Conservation (phyloP, 2,329 filamentous ascomycete species). For the Diaporthe vaccinii region DNA sequence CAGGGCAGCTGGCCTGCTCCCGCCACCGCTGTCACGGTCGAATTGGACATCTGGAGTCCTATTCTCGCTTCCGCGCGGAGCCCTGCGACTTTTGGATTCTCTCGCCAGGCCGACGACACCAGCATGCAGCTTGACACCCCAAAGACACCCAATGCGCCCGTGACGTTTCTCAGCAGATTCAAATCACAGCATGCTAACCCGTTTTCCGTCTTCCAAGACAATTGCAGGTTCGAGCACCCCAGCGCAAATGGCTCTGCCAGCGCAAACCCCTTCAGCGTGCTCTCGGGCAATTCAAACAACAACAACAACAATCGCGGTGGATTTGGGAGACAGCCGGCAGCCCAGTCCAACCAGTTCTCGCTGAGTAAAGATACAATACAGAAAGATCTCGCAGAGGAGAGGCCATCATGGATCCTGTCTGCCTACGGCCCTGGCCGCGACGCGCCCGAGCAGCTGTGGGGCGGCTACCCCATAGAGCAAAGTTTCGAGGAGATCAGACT, state of each 20-base stretch:
- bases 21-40: background rate
- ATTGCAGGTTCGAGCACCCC: conserved; percentile 69
- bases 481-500: conserved; percentile 90
- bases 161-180: background rate
- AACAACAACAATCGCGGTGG: conserved; percentile 63
- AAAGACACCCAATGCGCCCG: background rate
- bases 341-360: conserved; percentile 56
- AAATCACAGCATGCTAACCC: conserved; percentile 16
- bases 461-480: conserved; percentile 82
- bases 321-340: conserved; percentile 43
- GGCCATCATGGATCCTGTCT: conserved; percentile 88
- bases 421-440: conserved; percentile 84
- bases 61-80: background rate
- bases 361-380: conserved; percentile 72
- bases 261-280: conserved; percentile 47
- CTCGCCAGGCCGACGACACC: background rate
- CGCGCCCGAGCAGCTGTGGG: conserved; percentile 86
- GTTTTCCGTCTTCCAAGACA: conserved; percentile 53
- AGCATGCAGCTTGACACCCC: conserved; percentile 25
- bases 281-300: conserved; percentile 36
- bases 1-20: background rate
- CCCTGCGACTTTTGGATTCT: background rate
- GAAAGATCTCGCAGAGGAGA: conserved; percentile 77
- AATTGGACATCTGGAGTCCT: conserved; percentile 15
- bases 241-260: conserved; percentile 49